Conservation (phyloP, 2,329 filamentous ascomycete species). For the Incumbomyces lentus region DNA sequence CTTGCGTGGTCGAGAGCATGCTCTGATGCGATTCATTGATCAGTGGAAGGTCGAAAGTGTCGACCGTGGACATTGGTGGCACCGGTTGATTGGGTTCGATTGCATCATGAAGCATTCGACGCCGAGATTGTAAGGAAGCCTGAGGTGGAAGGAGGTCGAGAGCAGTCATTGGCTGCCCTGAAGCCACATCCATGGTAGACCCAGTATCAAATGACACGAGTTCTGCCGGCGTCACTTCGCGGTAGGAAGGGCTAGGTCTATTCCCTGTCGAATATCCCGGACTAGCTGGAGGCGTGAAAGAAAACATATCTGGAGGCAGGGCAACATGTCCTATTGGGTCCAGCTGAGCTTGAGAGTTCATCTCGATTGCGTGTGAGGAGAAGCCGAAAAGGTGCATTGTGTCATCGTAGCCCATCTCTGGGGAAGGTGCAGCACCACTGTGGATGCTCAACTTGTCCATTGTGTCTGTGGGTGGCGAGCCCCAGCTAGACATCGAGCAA, state of each 20-base stretch:
- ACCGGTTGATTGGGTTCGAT: conserved; percentile 1
- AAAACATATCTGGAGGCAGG: conserved; percentile 32
- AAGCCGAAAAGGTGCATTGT: conserved; percentile 17
- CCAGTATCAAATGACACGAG: conserved; percentile 8
- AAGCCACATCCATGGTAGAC: background rate
- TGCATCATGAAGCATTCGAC: conserved; percentile 1
- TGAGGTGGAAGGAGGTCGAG: conserved; percentile 1
- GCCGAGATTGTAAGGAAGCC: background rate
- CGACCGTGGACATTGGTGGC: conserved; percentile 2
- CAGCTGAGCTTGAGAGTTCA: conserved; percentile 9
- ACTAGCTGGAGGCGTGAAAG: conserved; percentile 38
- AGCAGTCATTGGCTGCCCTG: background rate
- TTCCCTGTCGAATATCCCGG: conserved; percentile 32
- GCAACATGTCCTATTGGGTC: conserved; percentile 3
- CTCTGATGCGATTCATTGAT: background rate
- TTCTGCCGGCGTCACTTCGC: conserved; percentile 29
- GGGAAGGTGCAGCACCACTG: conserved; percentile 22
- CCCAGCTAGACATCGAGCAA: conserved; percentile 30
- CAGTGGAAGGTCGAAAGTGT: conserved; percentile 19
- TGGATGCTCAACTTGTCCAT: conserved; percentile 32
- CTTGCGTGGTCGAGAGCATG: background rate
- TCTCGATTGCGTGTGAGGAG: conserved; percentile 2
- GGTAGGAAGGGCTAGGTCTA: conserved; percentile 28
- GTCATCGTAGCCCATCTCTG: conserved; percentile 21
- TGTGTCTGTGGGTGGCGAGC: conserved; percentile 33